Percentiles rank a stretch among this genome's conserved stretches.
These are phyloP conservation scores for Saturnispora besseyi DNA, from an alignment of 805 yeast species.

Conservation along the genomic window DNA sequence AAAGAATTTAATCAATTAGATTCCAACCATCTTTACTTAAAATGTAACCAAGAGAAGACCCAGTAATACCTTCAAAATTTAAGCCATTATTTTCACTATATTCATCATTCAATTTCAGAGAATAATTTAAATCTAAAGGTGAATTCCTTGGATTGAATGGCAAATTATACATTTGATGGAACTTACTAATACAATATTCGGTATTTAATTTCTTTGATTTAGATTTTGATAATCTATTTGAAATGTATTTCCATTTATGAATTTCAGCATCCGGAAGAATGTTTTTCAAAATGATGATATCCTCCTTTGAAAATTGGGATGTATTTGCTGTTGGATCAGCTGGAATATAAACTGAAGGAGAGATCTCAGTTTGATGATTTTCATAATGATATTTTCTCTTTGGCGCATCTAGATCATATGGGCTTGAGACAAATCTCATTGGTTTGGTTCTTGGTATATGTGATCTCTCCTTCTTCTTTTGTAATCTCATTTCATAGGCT, in stretches of 20 bases:
- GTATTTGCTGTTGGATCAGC: slow-evolving; percentile 21
- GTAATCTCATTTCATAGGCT: background rate
- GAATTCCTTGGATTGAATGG: slow-evolving; percentile 25
- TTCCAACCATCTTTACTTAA: slow-evolving; percentile 27
- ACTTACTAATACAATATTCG: slow-evolving; percentile 25
- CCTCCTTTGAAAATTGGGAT: slow-evolving; percentile 25
- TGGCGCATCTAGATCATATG: background rate
- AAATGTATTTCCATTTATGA: slow-evolving; percentile 28
- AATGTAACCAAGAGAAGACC: slow-evolving; percentile 27
- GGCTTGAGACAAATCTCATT: background rate
- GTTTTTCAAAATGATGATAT: slow-evolving; percentile 20
- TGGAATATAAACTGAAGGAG: slow-evolving; percentile 16
- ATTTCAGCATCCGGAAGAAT: slow-evolving; percentile 26
- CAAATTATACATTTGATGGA: slow-evolving; percentile 26
- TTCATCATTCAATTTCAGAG: slow-evolving; percentile 12
- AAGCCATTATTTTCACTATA: slow-evolving; percentile 2
- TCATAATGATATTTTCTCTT: slow-evolving; percentile 10
- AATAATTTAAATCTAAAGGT: slow-evolving; percentile 18
- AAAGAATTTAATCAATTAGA: slow-evolving; percentile 10
- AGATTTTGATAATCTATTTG: slow-evolving; percentile 24
- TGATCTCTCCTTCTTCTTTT: background rate
- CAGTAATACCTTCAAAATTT: slow-evolving; percentile 27
- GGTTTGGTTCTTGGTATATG: background rate
- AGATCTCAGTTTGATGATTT: slow-evolving; percentile 14
- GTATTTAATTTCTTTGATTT: slow-evolving; percentile 25